Evolutionary conservation across 768 basidiomycete genomes (phyloP).

Genomic region (Termitomyces bulborhizus): DNA sequence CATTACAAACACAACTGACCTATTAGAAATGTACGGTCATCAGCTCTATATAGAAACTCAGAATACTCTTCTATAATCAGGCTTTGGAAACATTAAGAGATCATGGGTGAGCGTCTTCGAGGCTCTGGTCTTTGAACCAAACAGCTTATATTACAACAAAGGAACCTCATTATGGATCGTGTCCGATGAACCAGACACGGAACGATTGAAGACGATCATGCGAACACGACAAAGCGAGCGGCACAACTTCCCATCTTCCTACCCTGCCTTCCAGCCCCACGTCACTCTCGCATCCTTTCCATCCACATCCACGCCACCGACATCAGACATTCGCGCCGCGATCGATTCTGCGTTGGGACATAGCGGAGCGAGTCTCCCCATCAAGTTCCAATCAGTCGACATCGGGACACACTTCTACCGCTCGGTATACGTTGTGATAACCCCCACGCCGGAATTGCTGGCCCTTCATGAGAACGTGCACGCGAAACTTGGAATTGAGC

Average conservation of each 20-base stretch:
- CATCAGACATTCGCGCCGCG: constrained; percentile 30
- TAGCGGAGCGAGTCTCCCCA: constrained; percentile 26
- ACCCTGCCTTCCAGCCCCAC: constrained; percentile 61
- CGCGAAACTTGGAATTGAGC: constrained; percentile 27
- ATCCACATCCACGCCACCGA: constrained; percentile 16
- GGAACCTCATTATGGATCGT: constrained; percentile 71
- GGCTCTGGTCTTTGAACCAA: not conserved
- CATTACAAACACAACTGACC: not conserved
- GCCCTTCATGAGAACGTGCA: constrained; percentile 45
- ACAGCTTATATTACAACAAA: constrained; percentile 16
- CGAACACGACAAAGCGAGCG: constrained; percentile 17
- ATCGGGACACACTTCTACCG: constrained; percentile 63
- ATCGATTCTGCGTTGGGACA: constrained; percentile 21
- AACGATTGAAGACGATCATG: constrained; percentile 44
- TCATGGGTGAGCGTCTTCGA: constrained; percentile 10
- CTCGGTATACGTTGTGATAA: constrained; percentile 57
- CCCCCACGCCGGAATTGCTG: constrained; percentile 36
- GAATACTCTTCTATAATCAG: not conserved
- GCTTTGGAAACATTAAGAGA: not conserved
- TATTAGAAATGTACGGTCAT: not conserved
- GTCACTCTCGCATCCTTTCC: constrained; percentile 56
- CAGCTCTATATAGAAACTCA: not conserved
- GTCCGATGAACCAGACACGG: constrained; percentile 38
- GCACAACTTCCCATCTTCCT: constrained; percentile 31
- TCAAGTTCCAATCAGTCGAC: constrained; percentile 48